Base-by-base conservation (phyloP, 1,284 basidiomycete species). In the Fomitopsis betulina region DNA sequence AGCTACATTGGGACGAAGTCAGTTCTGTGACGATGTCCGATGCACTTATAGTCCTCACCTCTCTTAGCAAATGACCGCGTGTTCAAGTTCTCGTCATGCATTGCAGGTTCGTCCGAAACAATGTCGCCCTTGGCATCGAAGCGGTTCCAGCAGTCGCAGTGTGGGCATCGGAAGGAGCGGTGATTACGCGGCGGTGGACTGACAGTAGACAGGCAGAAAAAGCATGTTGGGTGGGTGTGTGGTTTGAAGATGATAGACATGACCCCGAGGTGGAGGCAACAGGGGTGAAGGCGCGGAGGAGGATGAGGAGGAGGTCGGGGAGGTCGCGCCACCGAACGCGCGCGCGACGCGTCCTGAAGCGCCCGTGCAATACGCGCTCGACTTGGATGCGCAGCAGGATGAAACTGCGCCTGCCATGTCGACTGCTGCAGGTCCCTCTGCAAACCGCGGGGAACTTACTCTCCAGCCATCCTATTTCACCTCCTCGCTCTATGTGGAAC, bases 101-200 rank as follows among this genome's bases (percentile, higher is more conserved):
- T 94, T 0, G 91, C 91, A n/a, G 93, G 89, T 57, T 93, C 86
- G 63, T 93, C 87, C 1, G 90, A 91, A 39, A 87, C 67, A 62
- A 95, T 91, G 62, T 91, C 83, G 32, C 92, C 93, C 19, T 75
- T 71, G 23, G 75, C 69, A 65, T 89, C 84, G 68, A 83, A 91
- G 53, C 84, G 80, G 70, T 92, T 92, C 84, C 82, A 84, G 66
- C 87, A 89, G 35, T 73, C 73, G 66, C 89, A 92, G n/a, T 79
- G 71, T 5, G 82, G 73, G 62, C 89, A 92, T 56, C 79, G 78
- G 70, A 89, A 92, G 50, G 80, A 79, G 35, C 74, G 75, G 8
- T 79, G 70, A 68, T 87, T 79, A 42, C 69, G 66, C 9, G 82
- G 80, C 6, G 73, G 58, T 5, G 76, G 72, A 3, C 57, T 67